A percentile compares a stretch with the other conserved stretches of the same genome.
phyloP scores from a whole-genome alignment of 352 stramenopile species.

The Globisporangium sylvaticum region DNA sequence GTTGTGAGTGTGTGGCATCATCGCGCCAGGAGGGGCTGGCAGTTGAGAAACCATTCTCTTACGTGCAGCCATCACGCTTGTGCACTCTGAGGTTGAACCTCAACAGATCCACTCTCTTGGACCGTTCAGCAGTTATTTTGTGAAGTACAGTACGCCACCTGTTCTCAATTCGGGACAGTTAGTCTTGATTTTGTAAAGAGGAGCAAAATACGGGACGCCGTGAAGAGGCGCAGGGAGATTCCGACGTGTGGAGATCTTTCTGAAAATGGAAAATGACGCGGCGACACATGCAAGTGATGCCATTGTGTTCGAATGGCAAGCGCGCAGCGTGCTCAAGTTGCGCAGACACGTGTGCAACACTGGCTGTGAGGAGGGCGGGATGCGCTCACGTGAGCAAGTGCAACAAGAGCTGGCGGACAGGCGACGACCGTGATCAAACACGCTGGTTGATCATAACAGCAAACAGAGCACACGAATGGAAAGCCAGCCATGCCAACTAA shows the following conservation, averaged over 20 bases:
- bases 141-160: too few species aligned
- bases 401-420: too few species aligned
- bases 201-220: neutral
- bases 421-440: too few species aligned
- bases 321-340: neutral
- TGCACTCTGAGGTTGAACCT: constrained; percentile 4
- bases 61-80: neutral
- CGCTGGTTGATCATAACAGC: too few species aligned
- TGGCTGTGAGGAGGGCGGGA: too few species aligned
- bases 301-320: neutral
- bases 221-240: constrained; percentile 12
- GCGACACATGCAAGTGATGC: neutral
- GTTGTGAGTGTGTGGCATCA: neutral
- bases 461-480: neutral
- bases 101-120: neutral
- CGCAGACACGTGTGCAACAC: too few species aligned
- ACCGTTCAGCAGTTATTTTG: too few species aligned
- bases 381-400: too few species aligned
- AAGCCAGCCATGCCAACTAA: neutral
- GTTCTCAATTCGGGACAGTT: neutral
- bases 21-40: neutral
- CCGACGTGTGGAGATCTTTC: constrained; percentile 8
- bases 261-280: constrained; percentile 9
- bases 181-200: constrained; percentile 9
- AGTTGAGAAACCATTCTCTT: neutral